These are phyloP conservation scores for Lactarius psammicola DNA, from an alignment of 768 basidiomycete species.

Conservation along the genomic window DNA sequence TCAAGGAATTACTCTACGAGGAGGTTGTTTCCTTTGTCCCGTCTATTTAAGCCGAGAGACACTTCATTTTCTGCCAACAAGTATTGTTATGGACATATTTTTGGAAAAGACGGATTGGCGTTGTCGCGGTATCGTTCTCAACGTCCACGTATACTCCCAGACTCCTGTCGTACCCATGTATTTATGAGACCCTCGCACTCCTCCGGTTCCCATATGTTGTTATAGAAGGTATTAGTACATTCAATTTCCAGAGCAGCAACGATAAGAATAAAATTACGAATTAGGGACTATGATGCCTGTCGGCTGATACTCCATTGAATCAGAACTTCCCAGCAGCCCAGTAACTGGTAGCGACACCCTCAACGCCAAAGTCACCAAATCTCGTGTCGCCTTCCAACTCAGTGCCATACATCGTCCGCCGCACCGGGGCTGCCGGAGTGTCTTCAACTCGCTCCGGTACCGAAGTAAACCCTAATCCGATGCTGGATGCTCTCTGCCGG, in stretches of 20 bases:
- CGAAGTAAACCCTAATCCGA: slow-evolving; percentile 44
- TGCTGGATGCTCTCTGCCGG: slow-evolving; percentile 35
- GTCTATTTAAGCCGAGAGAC: slow-evolving; percentile 49
- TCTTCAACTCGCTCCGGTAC: slow-evolving; percentile 43
- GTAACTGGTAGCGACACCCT: slow-evolving; percentile 71
- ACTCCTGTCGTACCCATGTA: slow-evolving; percentile 2
- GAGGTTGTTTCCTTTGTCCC: slow-evolving; percentile 79
- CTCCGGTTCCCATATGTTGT: background rate
- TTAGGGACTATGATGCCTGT: slow-evolving; percentile 4
- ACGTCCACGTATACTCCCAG: background rate
- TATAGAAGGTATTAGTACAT: slow-evolving; percentile 18
- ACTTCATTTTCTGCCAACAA: slow-evolving; percentile 17
- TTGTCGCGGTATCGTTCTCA: background rate
- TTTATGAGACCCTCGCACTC: background rate
- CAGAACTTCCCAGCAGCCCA: slow-evolving; percentile 56
- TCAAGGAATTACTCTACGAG: slow-evolving; percentile 81
- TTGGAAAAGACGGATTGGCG: background rate
- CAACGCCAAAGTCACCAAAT: slow-evolving; percentile 81
- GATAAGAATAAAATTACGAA: slow-evolving; percentile 26
- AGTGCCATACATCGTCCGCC: slow-evolving; percentile 81
- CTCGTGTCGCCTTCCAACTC: slow-evolving; percentile 79
- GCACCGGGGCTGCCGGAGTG: slow-evolving; percentile 47
- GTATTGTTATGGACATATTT: slow-evolving; percentile 2
- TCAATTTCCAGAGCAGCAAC: slow-evolving; percentile 5
- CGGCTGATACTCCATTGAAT: slow-evolving; percentile 15